These are phyloP conservation scores for Salix udensis DNA, from an alignment of 345 rosid species.

Conservation along the genomic window DNA sequence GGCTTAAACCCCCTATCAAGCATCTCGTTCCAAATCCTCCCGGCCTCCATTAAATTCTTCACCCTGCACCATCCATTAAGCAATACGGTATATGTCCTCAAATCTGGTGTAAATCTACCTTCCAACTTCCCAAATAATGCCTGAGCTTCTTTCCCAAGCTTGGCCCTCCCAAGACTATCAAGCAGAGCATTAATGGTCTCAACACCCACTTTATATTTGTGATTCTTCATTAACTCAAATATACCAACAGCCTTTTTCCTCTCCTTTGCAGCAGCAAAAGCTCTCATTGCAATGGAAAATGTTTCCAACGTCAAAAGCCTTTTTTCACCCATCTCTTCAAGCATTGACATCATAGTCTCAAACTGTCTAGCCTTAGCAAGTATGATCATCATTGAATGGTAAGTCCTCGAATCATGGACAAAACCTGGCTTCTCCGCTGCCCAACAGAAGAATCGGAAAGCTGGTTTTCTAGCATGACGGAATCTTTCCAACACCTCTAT, in stretches of 20 bases:
- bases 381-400: slow-evolving; percentile 65
- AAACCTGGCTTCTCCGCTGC: slow-evolving; percentile 58
- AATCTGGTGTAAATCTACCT: slow-evolving; percentile 65
- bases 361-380: slow-evolving; percentile 78
- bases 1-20: slow-evolving; percentile 75
- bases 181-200: slow-evolving; percentile 71
- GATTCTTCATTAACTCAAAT: slow-evolving; percentile 87
- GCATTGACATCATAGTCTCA: slow-evolving; percentile 78
- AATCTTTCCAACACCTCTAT: slow-evolving; percentile 59
- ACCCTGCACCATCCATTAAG: slow-evolving; percentile 78
- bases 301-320: slow-evolving; percentile 65
- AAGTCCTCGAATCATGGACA: slow-evolving; percentile 69
- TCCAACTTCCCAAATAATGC: slow-evolving; percentile 63
- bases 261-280: slow-evolving; percentile 87
- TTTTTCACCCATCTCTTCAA: slow-evolving; percentile 79
- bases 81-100: slow-evolving; percentile 70
- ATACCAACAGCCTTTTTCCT: slow-evolving; percentile 83
- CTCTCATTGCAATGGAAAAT: slow-evolving; percentile 63
- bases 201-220: slow-evolving; percentile 58
- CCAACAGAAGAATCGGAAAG: slow-evolving; percentile 83
- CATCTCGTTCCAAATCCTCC: slow-evolving; percentile 85
- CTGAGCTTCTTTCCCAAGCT: slow-evolving; percentile 85
- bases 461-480: slow-evolving; percentile 78
- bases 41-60: slow-evolving; percentile 87
- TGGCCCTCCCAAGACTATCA: slow-evolving; percentile 72